These are phyloP conservation scores for Calonectria ilicicola DNA, from an alignment of 2,329 filamentous ascomycete genomes.

Conservation along the genomic window DNA sequence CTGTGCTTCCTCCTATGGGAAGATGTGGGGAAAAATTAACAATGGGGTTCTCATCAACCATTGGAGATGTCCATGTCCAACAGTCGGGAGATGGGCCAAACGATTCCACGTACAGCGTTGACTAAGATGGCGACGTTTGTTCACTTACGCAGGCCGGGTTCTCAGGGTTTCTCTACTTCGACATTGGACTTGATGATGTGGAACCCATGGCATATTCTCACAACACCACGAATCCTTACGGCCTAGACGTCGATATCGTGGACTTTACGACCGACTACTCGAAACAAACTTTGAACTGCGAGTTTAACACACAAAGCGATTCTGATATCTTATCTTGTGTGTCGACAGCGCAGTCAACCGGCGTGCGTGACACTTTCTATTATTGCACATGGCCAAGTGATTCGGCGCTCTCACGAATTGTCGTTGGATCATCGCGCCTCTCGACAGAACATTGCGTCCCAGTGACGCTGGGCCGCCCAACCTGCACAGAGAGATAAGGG, in stretches of 20 bases:
- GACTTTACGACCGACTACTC: not conserved
- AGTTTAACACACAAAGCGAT: not conserved
- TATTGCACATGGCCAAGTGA: not conserved
- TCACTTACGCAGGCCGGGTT: not conserved
- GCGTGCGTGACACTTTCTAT: not conserved
- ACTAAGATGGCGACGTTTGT: not conserved
- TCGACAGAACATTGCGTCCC: not conserved
- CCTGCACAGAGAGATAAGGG: not conserved
- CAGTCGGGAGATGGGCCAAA: not conserved
- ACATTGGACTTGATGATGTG: not conserved
- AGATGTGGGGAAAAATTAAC: not conserved
- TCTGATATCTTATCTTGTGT: not conserved
- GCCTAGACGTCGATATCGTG: not conserved
- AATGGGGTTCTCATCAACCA: too few species aligned
- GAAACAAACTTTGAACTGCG: not conserved
- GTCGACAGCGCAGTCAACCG: not conserved
- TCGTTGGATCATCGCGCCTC: not conserved
- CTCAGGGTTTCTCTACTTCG: not conserved
- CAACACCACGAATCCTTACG: not conserved
- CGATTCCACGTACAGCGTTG: not conserved
- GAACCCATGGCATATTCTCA: not conserved
- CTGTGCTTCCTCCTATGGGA: not conserved
- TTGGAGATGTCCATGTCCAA: not conserved
- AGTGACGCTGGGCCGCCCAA: not conserved
- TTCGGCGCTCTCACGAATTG: not conserved